A percentile compares a stretch with the other conserved stretches of the same genome.
Evolutionary conservation across 139 green algal genomes (phyloP).

Genomic region (Chlorella sorokiniana): DNA sequence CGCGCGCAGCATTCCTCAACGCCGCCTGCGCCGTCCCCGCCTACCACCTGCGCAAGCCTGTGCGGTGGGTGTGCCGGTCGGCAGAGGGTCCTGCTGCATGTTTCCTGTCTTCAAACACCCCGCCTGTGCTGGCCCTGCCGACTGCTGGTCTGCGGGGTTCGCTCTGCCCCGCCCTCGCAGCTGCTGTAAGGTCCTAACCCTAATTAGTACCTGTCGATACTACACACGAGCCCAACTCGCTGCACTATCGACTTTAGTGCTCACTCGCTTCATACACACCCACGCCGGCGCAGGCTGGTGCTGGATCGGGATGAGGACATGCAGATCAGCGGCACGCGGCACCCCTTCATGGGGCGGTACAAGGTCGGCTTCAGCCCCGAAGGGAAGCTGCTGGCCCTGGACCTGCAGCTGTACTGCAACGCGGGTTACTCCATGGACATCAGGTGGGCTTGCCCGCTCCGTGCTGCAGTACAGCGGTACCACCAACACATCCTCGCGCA

Average conservation of each 20-base stretch:
- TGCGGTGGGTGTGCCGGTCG: conserved; percentile 31
- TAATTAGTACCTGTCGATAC: background rate
- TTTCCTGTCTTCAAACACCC: background rate
- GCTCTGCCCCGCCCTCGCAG: background rate
- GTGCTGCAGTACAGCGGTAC: too few relatives aligned
- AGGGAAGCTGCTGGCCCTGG: conserved; percentile 76
- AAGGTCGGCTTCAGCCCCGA: conserved; percentile 77
- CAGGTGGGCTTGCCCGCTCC: background rate
- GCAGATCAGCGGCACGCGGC: conserved; percentile 85
- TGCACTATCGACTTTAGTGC: background rate
- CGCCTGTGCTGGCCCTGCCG: background rate
- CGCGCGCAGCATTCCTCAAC: conserved; percentile 78
- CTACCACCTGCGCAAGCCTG: conserved; percentile 69
- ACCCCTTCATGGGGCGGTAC: conserved; percentile 86
- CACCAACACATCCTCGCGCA: background rate
- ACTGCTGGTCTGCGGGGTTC: background rate
- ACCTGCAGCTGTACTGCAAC: conserved; percentile 92
- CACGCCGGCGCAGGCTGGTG: conserved; percentile 54
- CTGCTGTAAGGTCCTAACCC: background rate
- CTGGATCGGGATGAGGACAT: conserved; percentile 96
- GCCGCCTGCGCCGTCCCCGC: conserved; percentile 79
- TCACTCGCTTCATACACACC: background rate
- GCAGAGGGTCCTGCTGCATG: background rate
- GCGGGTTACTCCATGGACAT: conserved; percentile 89
- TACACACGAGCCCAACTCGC: background rate